A percentile compares a stretch with the other conserved stretches of the same genome.
Conservation (phyloP, 257 asterid species). For the Eustoma russellianum region DNA sequence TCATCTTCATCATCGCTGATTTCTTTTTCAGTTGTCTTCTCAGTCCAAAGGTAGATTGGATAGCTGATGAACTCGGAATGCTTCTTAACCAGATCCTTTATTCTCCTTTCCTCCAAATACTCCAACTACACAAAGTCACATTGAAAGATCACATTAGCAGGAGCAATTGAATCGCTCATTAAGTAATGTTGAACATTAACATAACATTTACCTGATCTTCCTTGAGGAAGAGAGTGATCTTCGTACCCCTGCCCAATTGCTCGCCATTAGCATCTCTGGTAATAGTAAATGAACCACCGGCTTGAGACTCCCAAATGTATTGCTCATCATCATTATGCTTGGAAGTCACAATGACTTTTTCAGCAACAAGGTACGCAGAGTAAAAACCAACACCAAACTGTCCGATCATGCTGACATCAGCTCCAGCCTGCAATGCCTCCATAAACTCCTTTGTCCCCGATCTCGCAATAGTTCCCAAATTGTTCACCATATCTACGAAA, state of each 20-base stretch:
- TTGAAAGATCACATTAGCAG: too few relatives aligned
- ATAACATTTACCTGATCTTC: conserved; percentile 35
- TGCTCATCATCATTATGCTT: conserved; percentile 48
- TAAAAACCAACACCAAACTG: conserved; percentile 42
- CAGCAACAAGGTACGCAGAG: conserved; percentile 32
- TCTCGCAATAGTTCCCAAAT: conserved; percentile 40
- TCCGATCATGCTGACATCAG: conserved; percentile 43
- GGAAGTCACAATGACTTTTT: conserved; percentile 35
- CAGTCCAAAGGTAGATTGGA: conserved; percentile 37
- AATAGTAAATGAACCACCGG: conserved; percentile 41
- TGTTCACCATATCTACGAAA: conserved; percentile 35
- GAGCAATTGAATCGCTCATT: too few relatives aligned
- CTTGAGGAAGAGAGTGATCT: conserved; percentile 39
- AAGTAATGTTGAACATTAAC: too few relatives aligned
- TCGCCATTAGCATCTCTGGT: conserved; percentile 34
- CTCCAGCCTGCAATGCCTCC: conserved; percentile 46
- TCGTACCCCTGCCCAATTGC: conserved; percentile 42
- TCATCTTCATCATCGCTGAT: conserved; percentile 40
- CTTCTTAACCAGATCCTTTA: conserved; percentile 39
- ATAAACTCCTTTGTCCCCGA: conserved; percentile 44
- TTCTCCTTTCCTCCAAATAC: conserved; percentile 37
- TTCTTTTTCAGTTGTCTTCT: conserved; percentile 40
- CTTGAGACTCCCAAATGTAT: conserved; percentile 42
- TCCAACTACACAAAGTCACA: conserved; percentile 19
- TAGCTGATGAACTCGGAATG: conserved; percentile 46